Evolutionary conservation across 192 early-diverging fungal genomes (phyloP), one percentile per base, ranked within the genome.

Genomic region (Umbelopsis vinacea): DNA sequence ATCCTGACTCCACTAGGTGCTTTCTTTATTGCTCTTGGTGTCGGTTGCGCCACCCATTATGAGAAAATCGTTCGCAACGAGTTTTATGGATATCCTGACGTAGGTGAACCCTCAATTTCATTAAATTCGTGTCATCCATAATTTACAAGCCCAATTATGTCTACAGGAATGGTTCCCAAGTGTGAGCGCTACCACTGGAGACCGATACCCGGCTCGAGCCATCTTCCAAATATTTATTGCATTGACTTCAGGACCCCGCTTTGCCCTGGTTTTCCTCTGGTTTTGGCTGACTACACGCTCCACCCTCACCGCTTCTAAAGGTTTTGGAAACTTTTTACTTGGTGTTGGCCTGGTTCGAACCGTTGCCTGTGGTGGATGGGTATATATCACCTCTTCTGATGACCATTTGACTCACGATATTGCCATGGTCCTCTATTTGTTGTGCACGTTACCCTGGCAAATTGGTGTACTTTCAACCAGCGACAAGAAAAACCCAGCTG

Each of bases 191-290:
- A 88, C 90, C 1, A 94, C 91, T 52, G 93, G 93, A 74, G 93
- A 94, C 74, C 76, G 92, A 70, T 94, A 92, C 74, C 93, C 90
- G 8, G 91, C 87, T 8, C 80, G 91, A 19, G 88, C 83, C 52
- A 83, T 93, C 23, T 94, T 92, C 71, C 92, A 94, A 85, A 82
- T 94, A 24, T 80, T 93, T 17, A 91, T 92, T 74, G 93, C 93
- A n/a, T 73, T 93, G 71, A 87, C 91, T 2, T 84, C 86, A 11
- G 90, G 85, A 24, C 87, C 87, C 54, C 81, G 85, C 21, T 84
- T 86, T 63, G 72, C 76, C 43, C 73, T 89, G 22, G 77, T 84
- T 21, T 84, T 78, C 52, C 74, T 85, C 3, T 81, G 81, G 81
- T 82, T 83, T 75, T 40, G 87, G 75, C 75, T 79, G 73, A 72